Conservation (phyloP, 805 yeast genomes). For the Hanseniaspora thailandica region DNA sequence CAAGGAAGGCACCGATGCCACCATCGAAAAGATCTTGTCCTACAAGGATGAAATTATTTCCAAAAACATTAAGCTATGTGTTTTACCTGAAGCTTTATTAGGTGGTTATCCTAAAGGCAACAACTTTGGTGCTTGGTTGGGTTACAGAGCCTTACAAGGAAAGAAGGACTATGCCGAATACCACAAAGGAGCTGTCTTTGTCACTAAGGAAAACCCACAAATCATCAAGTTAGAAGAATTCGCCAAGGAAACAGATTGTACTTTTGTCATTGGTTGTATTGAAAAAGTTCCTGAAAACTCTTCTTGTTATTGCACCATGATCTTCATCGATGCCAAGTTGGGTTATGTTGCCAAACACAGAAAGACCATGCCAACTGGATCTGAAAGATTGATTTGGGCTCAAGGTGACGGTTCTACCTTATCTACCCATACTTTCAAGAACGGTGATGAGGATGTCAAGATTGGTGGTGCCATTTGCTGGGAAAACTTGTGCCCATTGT, state of each 20-base stretch:
- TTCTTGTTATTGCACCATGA: slow-evolving; percentile 34
- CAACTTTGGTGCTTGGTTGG: slow-evolving; percentile 34
- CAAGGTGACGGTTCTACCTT: slow-evolving; percentile 38
- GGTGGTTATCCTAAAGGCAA: slow-evolving; percentile 40
- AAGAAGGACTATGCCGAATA: slow-evolving; percentile 32
- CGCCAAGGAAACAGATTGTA: slow-evolving; percentile 28
- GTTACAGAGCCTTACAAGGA: slow-evolving; percentile 34
- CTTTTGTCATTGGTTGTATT: slow-evolving; percentile 33
- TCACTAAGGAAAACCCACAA: slow-evolving; percentile 26
- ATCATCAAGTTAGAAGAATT: slow-evolving; percentile 28
- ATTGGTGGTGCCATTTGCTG: slow-evolving; percentile 40
- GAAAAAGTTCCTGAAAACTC: slow-evolving; percentile 28
- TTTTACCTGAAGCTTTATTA: slow-evolving; percentile 37
- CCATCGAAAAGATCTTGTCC: slow-evolving; percentile 31
- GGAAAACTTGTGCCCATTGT: slow-evolving; percentile 36
- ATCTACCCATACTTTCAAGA: slow-evolving; percentile 27
- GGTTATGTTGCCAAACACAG: slow-evolving; percentile 31
- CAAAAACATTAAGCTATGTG: slow-evolving; percentile 30
- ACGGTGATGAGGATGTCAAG: slow-evolving; percentile 25
- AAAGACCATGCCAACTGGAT: slow-evolving; percentile 36
- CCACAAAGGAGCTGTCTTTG: slow-evolving; percentile 28
- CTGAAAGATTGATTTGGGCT: slow-evolving; percentile 37
- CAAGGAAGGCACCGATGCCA: slow-evolving; percentile 30
- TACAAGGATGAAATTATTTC: slow-evolving; percentile 30
- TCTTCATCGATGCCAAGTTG: slow-evolving; percentile 29